A percentile compares a stretch with the other conserved stretches of the same genome.
phyloP scores from a whole-genome alignment of 2,329 filamentous ascomycete species.

The Coleophoma eucalyptorum region DNA sequence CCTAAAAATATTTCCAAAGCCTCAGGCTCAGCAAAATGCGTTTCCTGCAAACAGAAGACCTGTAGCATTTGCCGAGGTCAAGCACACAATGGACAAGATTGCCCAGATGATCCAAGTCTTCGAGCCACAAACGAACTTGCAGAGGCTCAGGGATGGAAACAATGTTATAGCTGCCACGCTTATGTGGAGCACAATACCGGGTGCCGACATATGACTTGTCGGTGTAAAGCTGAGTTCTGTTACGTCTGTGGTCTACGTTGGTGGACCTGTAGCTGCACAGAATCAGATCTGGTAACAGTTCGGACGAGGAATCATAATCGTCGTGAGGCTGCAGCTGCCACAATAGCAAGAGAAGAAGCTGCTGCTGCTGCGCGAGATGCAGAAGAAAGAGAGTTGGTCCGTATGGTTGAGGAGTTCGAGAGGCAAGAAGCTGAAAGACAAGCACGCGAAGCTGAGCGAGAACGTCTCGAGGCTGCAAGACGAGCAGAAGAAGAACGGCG shows the following conservation, averaged over 20 bases:
- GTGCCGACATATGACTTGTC: slow-evolving; percentile 85
- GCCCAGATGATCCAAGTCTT: slow-evolving; percentile 45
- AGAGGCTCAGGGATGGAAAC: slow-evolving; percentile 68
- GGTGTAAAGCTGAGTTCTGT: slow-evolving; percentile 79
- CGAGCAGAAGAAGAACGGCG: not conserved
- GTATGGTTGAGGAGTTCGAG: not conserved
- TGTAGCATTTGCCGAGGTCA: slow-evolving; percentile 47
- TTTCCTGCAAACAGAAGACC: slow-evolving; percentile 38
- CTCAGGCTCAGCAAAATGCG: slow-evolving; percentile 39
- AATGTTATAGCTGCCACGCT: slow-evolving; percentile 64
- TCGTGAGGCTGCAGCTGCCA: slow-evolving; percentile 28
- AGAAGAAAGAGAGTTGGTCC: slow-evolving; percentile 28
- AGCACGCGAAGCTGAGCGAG: not conserved
- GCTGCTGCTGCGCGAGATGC: slow-evolving; percentile 24
- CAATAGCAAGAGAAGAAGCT: slow-evolving; percentile 24
- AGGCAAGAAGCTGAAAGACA: not conserved
- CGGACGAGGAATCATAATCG: slow-evolving; percentile 34
- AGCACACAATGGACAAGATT: slow-evolving; percentile 38
- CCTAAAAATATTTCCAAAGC: slow-evolving; percentile 29
- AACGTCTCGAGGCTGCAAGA: not conserved
- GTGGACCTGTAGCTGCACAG: slow-evolving; percentile 67
- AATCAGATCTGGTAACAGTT: slow-evolving; percentile 37
- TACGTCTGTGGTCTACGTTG: slow-evolving; percentile 73
- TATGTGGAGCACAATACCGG: slow-evolving; percentile 75
- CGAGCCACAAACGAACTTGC: slow-evolving; percentile 55